These are phyloP conservation scores for Crithidia fasciculata DNA, from an alignment of 208 protist species.

Conservation along the genomic window DNA sequence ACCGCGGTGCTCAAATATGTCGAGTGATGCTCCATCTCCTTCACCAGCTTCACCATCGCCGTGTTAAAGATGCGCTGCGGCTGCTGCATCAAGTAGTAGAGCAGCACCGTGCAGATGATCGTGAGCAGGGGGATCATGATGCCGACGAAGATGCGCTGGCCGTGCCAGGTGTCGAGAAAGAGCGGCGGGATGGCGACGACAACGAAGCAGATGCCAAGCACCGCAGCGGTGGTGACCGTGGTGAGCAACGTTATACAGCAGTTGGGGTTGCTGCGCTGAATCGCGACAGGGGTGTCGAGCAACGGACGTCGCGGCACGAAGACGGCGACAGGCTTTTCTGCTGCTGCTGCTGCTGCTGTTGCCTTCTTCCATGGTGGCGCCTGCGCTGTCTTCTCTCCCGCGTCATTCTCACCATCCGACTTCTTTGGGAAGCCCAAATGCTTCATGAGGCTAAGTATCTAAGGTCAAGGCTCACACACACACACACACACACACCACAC, in stretches of 20 bases:
- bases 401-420: neutral
- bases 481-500: neutral
- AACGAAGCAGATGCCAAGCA: constrained; percentile 41
- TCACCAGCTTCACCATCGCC: constrained; percentile 32
- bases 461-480: neutral
- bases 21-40: constrained; percentile 39
- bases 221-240: constrained; percentile 28
- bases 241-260: constrained; percentile 21
- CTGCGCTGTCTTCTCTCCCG: neutral
- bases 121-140: constrained; percentile 58
- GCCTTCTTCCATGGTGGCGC: neutral
- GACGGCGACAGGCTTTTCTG: constrained; percentile 15
- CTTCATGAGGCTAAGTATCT: neutral
- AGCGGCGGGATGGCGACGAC: constrained; percentile 57
- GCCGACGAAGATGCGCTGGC: constrained; percentile 46
- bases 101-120: constrained; percentile 43
- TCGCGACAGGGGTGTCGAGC: constrained; percentile 3
- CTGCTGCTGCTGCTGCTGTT: neutral
- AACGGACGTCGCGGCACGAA: constrained; percentile 10
- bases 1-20: constrained; percentile 22
- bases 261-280: constrained; percentile 15
- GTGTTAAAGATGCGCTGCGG: constrained; percentile 40
- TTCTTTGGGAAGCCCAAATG: neutral
- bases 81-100: constrained; percentile 47
- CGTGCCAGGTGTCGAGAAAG: constrained; percentile 26